Percentiles rank a stretch among this genome's conserved stretches.
Conservation (phyloP, 2,329 filamentous ascomycete species). For the Fusarium albosuccineum region DNA sequence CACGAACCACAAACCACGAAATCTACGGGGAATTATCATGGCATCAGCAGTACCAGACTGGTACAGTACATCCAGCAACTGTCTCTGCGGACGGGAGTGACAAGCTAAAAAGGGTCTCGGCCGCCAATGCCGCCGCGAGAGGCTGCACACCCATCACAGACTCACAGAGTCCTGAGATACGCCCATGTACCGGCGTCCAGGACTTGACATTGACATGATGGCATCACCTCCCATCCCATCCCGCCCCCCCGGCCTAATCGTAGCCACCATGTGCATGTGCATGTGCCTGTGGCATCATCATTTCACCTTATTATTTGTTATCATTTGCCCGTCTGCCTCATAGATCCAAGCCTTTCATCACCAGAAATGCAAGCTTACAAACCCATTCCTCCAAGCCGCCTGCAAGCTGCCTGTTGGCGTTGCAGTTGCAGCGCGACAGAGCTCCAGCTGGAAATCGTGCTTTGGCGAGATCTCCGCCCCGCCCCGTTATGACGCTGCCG, state of each 20-base stretch:
- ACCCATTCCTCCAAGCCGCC: slow-evolving; percentile 15
- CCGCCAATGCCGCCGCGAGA: slow-evolving; percentile 24
- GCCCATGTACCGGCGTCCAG: slow-evolving; percentile 3
- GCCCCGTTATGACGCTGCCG: slow-evolving; percentile 47
- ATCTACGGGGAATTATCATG: slow-evolving; percentile 30
- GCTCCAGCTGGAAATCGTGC: slow-evolving; percentile 22
- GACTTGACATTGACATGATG: slow-evolving; percentile 32
- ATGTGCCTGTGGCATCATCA: slow-evolving; percentile 36
- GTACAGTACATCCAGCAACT: slow-evolving; percentile 11
- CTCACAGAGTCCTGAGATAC: no score
- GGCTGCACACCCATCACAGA: slow-evolving; percentile 12
- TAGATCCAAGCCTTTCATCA: not conserved
- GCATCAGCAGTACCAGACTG: slow-evolving; percentile 10
- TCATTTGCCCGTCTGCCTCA: not conserved
- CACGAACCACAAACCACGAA: slow-evolving; percentile 14
- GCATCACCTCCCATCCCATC: slow-evolving; percentile 27
- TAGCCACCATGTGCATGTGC: slow-evolving; percentile 26
- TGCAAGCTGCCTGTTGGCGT: no score
- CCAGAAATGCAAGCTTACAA: slow-evolving; percentile 15
- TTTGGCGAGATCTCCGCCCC: slow-evolving; percentile 38
- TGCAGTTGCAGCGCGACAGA: not conserved
- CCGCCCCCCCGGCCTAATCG: not conserved
- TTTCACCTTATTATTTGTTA: slow-evolving; percentile 19
- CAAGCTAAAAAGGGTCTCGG: slow-evolving; percentile 23
- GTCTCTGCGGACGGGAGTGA: slow-evolving; percentile 10